Conservation (phyloP, 1,139 yeast species). For the Yamadazyma siamensis region DNA sequence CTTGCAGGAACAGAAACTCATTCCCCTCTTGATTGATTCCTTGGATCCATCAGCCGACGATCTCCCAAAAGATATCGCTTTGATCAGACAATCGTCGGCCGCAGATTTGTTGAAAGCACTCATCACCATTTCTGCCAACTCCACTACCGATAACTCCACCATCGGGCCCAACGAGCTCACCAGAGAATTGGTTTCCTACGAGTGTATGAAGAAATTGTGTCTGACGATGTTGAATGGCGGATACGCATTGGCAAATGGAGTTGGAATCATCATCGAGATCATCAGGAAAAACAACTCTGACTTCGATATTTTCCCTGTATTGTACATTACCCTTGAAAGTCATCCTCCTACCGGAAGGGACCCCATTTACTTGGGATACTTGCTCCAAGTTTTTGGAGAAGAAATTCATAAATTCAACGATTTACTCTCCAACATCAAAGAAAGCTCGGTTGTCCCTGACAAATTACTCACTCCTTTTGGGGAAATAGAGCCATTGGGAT, state of each 20-base stretch:
- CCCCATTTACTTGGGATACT: slow-evolving; percentile 87
- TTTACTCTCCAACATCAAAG: slow-evolving; percentile 24
- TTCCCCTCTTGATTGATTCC: slow-evolving; percentile 55
- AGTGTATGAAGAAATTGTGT: slow-evolving; percentile 65
- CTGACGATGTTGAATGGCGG: slow-evolving; percentile 90
- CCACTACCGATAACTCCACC: slow-evolving; percentile 78
- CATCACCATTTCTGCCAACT: slow-evolving; percentile 59
- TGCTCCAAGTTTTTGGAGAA: slow-evolving; percentile 75
- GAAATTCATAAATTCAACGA: slow-evolving; percentile 65
- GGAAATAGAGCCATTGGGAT: slow-evolving; percentile 80
- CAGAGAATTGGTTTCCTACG: slow-evolving; percentile 75
- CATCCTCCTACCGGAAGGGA: slow-evolving; percentile 96
- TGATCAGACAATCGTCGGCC: slow-evolving; percentile 42
- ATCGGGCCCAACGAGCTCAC: slow-evolving; percentile 96
- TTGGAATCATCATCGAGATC: slow-evolving; percentile 91
- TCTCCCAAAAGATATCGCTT: slow-evolving; percentile 11
- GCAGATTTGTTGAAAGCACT: slow-evolving; percentile 49
- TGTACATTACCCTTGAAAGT: slow-evolving; percentile 80
- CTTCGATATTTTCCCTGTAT: slow-evolving; percentile 86
- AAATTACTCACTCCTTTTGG: slow-evolving; percentile 55
- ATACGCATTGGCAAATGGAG: slow-evolving; percentile 90
- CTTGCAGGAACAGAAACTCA: slow-evolving; percentile 61
- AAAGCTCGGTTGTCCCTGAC: slow-evolving; percentile 19
- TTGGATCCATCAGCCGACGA: slow-evolving; percentile 36
- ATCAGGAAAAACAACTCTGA: slow-evolving; percentile 95